Conservation (phyloP, 2,329 filamentous ascomycete genomes). For the Aspergillus ochraceoroseus region DNA sequence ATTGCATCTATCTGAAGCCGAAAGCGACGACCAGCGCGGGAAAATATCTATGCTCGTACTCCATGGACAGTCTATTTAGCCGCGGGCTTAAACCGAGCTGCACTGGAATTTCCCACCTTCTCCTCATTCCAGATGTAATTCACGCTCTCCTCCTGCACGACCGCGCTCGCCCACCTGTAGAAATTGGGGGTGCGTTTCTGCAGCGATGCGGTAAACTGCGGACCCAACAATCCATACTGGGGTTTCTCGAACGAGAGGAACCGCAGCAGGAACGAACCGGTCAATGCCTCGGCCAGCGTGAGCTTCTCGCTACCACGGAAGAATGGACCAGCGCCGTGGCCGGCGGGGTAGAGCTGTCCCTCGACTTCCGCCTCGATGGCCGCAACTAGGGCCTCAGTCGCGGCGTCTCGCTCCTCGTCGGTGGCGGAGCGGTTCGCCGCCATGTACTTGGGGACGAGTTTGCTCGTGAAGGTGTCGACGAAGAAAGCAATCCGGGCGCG, state of each 20-base stretch:
- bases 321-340: slow-evolving; percentile 49
- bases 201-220: slow-evolving; percentile 46
- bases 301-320: slow-evolving; percentile 61
- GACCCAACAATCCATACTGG: slow-evolving; percentile 48
- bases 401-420: slow-evolving; percentile 49
- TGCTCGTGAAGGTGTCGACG: slow-evolving; percentile 62
- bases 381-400: slow-evolving; percentile 51
- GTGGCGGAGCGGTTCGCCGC: slow-evolving; percentile 47
- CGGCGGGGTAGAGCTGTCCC: slow-evolving; percentile 54
- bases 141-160: slow-evolving; percentile 61
- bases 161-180: slow-evolving; percentile 60
- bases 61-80: too few relatives aligned
- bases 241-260: slow-evolving; percentile 53
- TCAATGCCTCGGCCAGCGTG: slow-evolving; percentile 63
- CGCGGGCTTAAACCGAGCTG: slow-evolving; percentile 37
- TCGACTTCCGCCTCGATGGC: slow-evolving; percentile 66
- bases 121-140: slow-evolving; percentile 58
- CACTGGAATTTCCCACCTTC: slow-evolving; percentile 40
- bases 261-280: slow-evolving; percentile 59
- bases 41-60: too few relatives aligned
- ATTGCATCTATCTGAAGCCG: too few relatives aligned
- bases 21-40: too few relatives aligned
- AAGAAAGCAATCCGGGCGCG: slow-evolving; percentile 69
- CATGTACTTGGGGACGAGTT: slow-evolving; percentile 51
- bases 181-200: slow-evolving; percentile 60